Evolutionary conservation across 768 basidiomycete species (phyloP), one percentile per base, ranked within the genome.

Genomic region (Calvatia gigantea): DNA sequence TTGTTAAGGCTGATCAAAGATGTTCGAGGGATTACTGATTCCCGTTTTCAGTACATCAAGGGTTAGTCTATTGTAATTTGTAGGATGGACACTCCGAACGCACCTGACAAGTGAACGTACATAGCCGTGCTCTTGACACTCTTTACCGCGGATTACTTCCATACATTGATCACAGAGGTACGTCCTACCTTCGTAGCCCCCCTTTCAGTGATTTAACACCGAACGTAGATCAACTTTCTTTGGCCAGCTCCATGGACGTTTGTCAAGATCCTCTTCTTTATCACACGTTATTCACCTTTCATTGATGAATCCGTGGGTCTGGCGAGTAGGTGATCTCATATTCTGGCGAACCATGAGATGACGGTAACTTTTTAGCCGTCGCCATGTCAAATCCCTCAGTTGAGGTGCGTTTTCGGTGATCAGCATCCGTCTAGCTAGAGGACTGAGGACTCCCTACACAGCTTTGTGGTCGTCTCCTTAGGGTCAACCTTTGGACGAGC

Each of bases 261-360:
- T n/a, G 21, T 41, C 23, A 51, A 51, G n/a, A 21, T 39, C 7
- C 15, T 41, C 2, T 51, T 41, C 38, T 17, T 51, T 29, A 17
- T 28, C 50, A 28, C 19, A 7, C 50, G 50, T n/a, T 51, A 51
- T 31, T 51, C 50, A 1, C 50, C 50, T 11, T 51, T 51, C 25
- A 21, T 39, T 14, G 27, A 51, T 17, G 35, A 37, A 1, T 21
- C 15, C 11, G 17, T 39, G 9, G 33, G 15, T 11, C 27, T 51
- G 19, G 17, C 29, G 4, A 37, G 50, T 51, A 51, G 19, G 37
- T n/a, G n/a, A n/a, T n/a, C n/a, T 49, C 3, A 6, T 6, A 15
- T n/a, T 8, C 6, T 11, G 7, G 33, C 23, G 31, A 4, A 35
- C 23, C 32, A 21, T 2, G 27, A 41, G 1, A 7, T 51, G 23